Evolutionary conservation across 1,284 basidiomycete species (phyloP).

Genomic region (Takashimella tepidaria): DNA sequence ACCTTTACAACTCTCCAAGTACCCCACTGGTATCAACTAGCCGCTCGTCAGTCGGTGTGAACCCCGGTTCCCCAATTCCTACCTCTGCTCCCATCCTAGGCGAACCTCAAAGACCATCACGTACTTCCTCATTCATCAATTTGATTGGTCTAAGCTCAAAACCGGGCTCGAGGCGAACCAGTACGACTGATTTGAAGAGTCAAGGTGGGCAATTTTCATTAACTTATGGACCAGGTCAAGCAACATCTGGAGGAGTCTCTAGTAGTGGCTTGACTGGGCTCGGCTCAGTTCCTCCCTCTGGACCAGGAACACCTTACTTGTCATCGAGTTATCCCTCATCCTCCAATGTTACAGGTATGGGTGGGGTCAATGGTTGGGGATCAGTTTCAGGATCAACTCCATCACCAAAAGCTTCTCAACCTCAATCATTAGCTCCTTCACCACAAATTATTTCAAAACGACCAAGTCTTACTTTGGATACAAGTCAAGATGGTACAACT

Average conservation of each 20-base stretch:
- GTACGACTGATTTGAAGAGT: slow-evolving; percentile 7
- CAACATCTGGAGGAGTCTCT: neutral
- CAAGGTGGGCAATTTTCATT: neutral
- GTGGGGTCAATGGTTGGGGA: neutral
- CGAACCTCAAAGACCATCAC: slow-evolving; percentile 36
- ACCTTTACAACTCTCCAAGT: slow-evolving; percentile 72
- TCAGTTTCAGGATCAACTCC: neutral
- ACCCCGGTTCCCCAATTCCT: slow-evolving; percentile 43
- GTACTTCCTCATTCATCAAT: slow-evolving; percentile 36
- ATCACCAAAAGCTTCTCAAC: neutral
- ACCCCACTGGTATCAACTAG: slow-evolving; percentile 16
- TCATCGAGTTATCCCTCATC: neutral
- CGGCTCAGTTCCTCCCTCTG: slow-evolving; percentile 6
- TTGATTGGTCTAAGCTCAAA: slow-evolving; percentile 24
- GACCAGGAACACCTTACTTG: slow-evolving; percentile 15
- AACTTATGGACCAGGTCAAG: slow-evolving; percentile 4
- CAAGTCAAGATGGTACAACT: too few species aligned
- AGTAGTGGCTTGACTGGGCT: too few species aligned
- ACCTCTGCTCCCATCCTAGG: slow-evolving; percentile 43
- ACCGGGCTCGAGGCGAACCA: slow-evolving; percentile 7
- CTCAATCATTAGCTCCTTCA: neutral
- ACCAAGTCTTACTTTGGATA: neutral
- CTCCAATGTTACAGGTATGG: neutral
- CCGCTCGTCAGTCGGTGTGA: slow-evolving; percentile 36
- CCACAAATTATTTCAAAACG: neutral